Evolutionary conservation across 495 filamentous ascomycete species (phyloP), one percentile per base, ranked within the genome.

Genomic region (Astrothelium subdiscretum): DNA sequence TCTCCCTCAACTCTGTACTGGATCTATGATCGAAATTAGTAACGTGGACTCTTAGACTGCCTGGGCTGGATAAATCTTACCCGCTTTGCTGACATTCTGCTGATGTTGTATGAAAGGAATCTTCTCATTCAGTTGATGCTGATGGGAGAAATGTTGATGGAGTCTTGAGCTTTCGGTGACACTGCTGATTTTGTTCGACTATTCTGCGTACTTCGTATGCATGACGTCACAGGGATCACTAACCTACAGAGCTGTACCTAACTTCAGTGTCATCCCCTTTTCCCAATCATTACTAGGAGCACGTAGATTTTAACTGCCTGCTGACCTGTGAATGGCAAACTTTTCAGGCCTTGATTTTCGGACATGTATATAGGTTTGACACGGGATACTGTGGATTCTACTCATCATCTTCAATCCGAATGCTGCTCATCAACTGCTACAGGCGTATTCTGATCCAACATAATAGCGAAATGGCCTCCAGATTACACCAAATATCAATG

Each of bases 1-100:
- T 66, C 62, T 60, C 73, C 73, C 18, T 69, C 66, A 29, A 74
- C 73, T 44, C 68, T 72, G 67, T 67, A 75, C 11, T 62, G 66
- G 29, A 75, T 74, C 72, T 72, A 48, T 27, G 15, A 3, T 26
- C n/a, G 22, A 22, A 3, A 29, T 51, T 40, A 27, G 52, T 52
- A 10, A 61, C 42, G 26, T 11, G n/a, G 3, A 38, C 1, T 8
- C 31, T 61, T 48, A 6, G 31, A 10, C 22, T 59, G 13, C 24
- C 31, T 54, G 4, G 4, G 58, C 6, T n/a, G 20, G 22, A 8
- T 31, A 20, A 6, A 31, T 15, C 65, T 32, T 44, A 69, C 67
- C 61, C 67, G 43, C 57, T 67, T 69, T 3, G 57, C 15, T 22
- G 66, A 64, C 68, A 70, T 70, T 0, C 15, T 70, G 57, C 48